These are phyloP conservation scores for Malus orientalis DNA, from an alignment of 306 rosid species.

Conservation along the genomic window DNA sequence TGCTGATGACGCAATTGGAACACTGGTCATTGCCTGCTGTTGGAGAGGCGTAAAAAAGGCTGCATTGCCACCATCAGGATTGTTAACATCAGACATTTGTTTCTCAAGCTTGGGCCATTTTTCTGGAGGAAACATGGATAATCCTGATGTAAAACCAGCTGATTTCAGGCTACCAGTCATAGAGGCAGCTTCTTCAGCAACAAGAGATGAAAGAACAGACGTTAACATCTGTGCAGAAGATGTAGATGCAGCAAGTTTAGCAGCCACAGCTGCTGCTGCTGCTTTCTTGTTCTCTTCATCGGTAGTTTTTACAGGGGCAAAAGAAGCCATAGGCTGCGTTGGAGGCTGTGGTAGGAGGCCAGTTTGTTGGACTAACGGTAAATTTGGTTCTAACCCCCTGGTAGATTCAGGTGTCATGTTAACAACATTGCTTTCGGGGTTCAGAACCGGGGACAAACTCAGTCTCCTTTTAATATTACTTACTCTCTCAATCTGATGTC, in stretches of 20 bases:
- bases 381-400: constrained; percentile 34
- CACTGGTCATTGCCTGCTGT: constrained; percentile 35
- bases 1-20: constrained; percentile 31
- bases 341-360: constrained; percentile 34
- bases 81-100: constrained; percentile 44
- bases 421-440: background rate
- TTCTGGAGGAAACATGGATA: constrained; percentile 51
- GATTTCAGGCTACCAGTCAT: constrained; percentile 43
- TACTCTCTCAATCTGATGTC: constrained; percentile 52
- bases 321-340: constrained; percentile 38
- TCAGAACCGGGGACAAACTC: constrained; percentile 8
- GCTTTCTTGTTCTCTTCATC: constrained; percentile 83
- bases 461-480: constrained; percentile 43
- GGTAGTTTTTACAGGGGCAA: constrained; percentile 41
- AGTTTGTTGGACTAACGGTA: constrained; percentile 31
- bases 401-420: constrained; percentile 38
- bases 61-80: constrained; percentile 36
- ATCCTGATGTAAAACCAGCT: constrained; percentile 43
- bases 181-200: constrained; percentile 93
- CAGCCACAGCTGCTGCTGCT: constrained; percentile 84
- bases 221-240: constrained; percentile 92
- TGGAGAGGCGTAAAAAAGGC: constrained; percentile 39
- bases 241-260: constrained; percentile 87
- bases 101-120: constrained; percentile 75
- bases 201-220: constrained; percentile 79